A percentile compares a stretch with the other conserved stretches of the same genome.
Conservation (phyloP, 768 basidiomycete genomes). For the Lactarius indigo region DNA sequence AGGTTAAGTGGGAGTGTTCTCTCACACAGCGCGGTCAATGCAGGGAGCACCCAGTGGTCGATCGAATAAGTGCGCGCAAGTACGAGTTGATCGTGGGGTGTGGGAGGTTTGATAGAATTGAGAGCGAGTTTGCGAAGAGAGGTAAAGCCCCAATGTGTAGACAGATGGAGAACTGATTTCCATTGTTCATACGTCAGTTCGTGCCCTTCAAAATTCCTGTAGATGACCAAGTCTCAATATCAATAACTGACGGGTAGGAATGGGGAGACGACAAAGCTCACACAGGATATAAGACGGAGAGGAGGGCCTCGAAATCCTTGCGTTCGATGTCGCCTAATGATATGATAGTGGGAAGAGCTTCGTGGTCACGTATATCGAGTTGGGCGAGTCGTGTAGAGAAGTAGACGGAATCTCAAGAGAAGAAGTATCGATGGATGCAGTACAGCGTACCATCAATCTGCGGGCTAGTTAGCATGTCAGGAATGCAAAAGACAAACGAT, state of each 20-base stretch:
- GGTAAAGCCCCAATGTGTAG: slow-evolving; percentile 32
- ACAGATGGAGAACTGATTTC: slow-evolving; percentile 28
- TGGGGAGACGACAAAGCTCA: neutral
- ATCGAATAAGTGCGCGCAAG: slow-evolving; percentile 5
- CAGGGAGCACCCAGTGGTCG: slow-evolving; percentile 19
- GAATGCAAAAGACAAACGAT: too few relatives aligned
- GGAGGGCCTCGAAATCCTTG: slow-evolving; percentile 2
- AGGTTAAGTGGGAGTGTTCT: slow-evolving; percentile 10
- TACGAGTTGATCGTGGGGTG: slow-evolving; percentile 5
- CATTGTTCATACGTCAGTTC: slow-evolving; percentile 25
- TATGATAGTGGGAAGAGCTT: slow-evolving; percentile 4
- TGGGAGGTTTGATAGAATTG: neutral
- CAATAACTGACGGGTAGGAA: neutral
- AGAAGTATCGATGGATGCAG: slow-evolving; percentile 22
- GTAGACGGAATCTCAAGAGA: slow-evolving; percentile 21
- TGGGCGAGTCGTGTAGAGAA: slow-evolving; percentile 15
- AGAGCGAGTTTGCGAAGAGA: slow-evolving; percentile 9
- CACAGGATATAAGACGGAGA: slow-evolving; percentile 3
- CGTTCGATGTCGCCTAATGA: neutral
- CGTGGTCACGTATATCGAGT: slow-evolving; percentile 14
- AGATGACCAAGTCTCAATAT: neutral
- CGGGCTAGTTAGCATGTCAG: neutral
- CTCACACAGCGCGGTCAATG: slow-evolving; percentile 17
- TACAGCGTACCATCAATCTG: slow-evolving; percentile 22
- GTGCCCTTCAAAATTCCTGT: slow-evolving; percentile 5